phyloP scores from a whole-genome alignment of 495 filamentous ascomycete species.

The Rhypophila decipiens region DNA sequence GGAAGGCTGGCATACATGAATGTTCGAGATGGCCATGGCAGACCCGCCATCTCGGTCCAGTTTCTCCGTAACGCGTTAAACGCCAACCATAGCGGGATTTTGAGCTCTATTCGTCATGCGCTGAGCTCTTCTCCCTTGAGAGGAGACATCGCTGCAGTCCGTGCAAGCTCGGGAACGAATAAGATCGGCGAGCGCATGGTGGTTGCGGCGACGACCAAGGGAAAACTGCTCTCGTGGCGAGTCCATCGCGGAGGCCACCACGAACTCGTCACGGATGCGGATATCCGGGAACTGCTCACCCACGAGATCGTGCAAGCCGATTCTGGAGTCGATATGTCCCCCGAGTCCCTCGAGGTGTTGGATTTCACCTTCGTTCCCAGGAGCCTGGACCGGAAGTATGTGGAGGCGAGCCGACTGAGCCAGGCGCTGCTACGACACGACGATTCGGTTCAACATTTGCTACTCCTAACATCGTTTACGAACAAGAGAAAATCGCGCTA shows the following conservation, averaged over 20 bases:
- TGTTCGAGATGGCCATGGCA: constrained; percentile 76
- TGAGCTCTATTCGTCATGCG: constrained; percentile 69
- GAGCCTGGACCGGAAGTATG: constrained; percentile 33
- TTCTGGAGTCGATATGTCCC: constrained; percentile 10
- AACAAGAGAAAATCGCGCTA: constrained; percentile 30
- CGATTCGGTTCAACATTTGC: constrained; percentile 35
- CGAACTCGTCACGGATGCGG: constrained; percentile 45
- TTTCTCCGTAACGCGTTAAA: constrained; percentile 58
- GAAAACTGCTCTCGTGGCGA: constrained; percentile 76
- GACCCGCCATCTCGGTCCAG: constrained; percentile 67
- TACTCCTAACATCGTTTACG: constrained; percentile 34
- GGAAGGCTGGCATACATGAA: constrained; percentile 82
- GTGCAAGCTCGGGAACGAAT: constrained; percentile 57
- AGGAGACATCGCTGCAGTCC: constrained; percentile 71
- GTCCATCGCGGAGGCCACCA: constrained; percentile 73
- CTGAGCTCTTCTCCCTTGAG: constrained; percentile 58
- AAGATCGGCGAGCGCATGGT: constrained; percentile 81
- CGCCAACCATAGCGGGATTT: constrained; percentile 52
- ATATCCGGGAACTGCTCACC: constrained; percentile 29
- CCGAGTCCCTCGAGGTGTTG: constrained; percentile 41
- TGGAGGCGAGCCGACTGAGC: constrained; percentile 35
- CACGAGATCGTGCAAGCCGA: constrained; percentile 28
- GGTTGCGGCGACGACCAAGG: constrained; percentile 66
- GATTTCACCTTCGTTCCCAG: constrained; percentile 43
- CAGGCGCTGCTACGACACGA: constrained; percentile 33